phyloP scores from a whole-genome alignment of 352 stramenopile species.

The Phytophthora cajani region DNA sequence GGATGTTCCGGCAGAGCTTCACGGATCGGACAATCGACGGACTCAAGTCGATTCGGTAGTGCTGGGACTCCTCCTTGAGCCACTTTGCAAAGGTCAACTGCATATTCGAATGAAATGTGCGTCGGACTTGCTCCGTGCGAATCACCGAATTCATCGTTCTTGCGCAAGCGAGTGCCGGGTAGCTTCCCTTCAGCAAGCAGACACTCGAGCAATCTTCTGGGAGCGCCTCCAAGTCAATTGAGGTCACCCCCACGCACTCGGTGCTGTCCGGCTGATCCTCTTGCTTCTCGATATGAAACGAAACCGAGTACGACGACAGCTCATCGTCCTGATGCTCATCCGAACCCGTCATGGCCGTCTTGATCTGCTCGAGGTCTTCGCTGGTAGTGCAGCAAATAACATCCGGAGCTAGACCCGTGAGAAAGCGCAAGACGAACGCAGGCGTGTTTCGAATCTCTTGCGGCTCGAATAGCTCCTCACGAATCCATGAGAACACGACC shows the following conservation, averaged over 20 bases:
- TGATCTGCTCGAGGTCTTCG: constrained; percentile 29
- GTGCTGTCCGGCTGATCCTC: constrained; percentile 55
- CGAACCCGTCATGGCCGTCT: constrained; percentile 11
- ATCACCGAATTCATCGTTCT: constrained; percentile 26
- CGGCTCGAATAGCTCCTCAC: constrained; percentile 52
- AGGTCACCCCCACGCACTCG: constrained; percentile 32
- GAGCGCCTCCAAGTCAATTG: constrained; percentile 32
- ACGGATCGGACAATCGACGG: constrained; percentile 3
- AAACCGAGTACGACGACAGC: constrained; percentile 37
- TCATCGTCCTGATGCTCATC: constrained; percentile 25
- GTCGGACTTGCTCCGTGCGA: background rate
- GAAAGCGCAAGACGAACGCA: constrained; percentile 70
- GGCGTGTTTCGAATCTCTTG: constrained; percentile 55
- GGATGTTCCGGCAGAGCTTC: constrained; percentile 28
- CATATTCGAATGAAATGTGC: constrained; percentile 7
- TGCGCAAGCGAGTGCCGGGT: constrained; percentile 30
- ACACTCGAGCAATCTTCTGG: constrained; percentile 13
- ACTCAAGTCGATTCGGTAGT: constrained; percentile 31
- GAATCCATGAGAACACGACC: constrained; percentile 73
- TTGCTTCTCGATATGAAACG: constrained; percentile 59
- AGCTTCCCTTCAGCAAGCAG: constrained; percentile 48
- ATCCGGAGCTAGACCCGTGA: constrained; percentile 39
- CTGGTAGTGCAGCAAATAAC: constrained; percentile 38
- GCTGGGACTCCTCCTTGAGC: constrained; percentile 30
- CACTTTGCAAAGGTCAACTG: constrained; percentile 26